Base-by-base conservation (phyloP, 2,329 filamentous ascomycete species). In the Penicillium sp. region DNA sequence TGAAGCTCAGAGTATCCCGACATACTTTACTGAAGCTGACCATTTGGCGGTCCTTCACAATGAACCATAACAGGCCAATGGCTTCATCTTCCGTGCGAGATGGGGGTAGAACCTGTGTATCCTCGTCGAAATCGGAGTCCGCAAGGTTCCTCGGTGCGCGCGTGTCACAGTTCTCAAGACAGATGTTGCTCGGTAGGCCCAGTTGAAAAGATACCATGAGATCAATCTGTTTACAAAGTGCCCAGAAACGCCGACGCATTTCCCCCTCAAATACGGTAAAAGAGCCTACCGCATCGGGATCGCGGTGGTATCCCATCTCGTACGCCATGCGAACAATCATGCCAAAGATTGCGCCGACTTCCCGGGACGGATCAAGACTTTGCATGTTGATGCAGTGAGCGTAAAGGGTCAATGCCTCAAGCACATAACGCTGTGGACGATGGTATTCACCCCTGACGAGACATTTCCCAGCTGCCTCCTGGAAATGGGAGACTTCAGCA, bases 11-110 rank as follows among this genome's bases (percentile, higher is more conserved):
- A 2, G 67, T 63, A 48, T 70, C 59, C 19, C 59, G 49, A 40
- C 63, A 68, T 13, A 71, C 61, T 42, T 67, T 68, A 31, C 51
- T 55, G 40, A 71, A 71, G 18, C 54, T 57, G 26, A 34, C 48
- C 54, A 70, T 62, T 26, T 67, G 60, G n/a, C 60, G 58, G 18
- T 67, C 56, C 51, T 71, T 72, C 40, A 67, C 65, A 26, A 71
- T 64, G 48, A 71, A 70, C 55, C 66, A 71, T 8, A 70, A 54
- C 9, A 70, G 7, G 14, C 44, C 37, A 7, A 62, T 67, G 3
- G 54, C 33, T 31, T 69, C 66, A 29, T 52, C 60, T 24, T 64
- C 59, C 1, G 67, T 46, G 37, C 66, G 50, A 18, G 64, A 58
- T 5, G 50, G 16, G 4, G 67, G 67, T 10, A 70, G 28, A 1